Percentiles rank a stretch among this genome's conserved stretches.
Conservation (phyloP, 2,329 filamentous ascomycete species). For the Ilyonectria mors-panacis region DNA sequence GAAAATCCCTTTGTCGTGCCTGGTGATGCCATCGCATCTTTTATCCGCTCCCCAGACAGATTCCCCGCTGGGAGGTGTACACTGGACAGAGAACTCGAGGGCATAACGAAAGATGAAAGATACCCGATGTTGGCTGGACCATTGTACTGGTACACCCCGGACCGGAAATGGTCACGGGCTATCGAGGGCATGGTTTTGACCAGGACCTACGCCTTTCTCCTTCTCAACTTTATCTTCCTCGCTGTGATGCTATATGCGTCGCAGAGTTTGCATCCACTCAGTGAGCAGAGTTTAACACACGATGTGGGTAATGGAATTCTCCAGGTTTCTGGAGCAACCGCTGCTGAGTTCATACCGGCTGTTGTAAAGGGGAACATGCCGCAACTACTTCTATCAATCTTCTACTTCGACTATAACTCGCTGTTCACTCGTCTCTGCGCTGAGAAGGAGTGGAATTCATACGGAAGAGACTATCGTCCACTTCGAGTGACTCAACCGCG, state of each 20-base stretch:
- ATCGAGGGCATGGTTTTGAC: not conserved
- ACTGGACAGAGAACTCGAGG: not conserved
- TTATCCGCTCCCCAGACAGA: not conserved
- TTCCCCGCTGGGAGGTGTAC: not conserved
- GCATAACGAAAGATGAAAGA: not conserved
- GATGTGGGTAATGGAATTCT: not conserved
- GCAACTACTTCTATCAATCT: not conserved
- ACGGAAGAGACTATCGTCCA: not conserved
- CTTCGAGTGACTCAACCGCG: not conserved
- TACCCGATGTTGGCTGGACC: not conserved
- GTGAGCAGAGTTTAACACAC: not conserved
- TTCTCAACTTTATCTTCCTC: not conserved
- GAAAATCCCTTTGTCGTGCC: no score
- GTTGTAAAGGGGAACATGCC: not conserved
- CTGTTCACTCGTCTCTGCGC: not conserved
- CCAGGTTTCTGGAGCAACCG: not conserved
- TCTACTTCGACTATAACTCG: not conserved
- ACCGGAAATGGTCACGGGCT: not conserved
- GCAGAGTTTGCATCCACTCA: not conserved
- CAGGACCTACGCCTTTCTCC: not conserved
- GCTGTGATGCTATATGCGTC: not conserved
- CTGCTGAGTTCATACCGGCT: not conserved
- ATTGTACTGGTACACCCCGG: not conserved
- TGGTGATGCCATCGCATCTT: no score
- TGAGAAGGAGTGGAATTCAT: not conserved